Percentiles rank a stretch among this genome's conserved stretches.
Evolutionary conservation across 371 early-diverging fungal species (phyloP).

Genomic region (Mucor lusitanicus): DNA sequence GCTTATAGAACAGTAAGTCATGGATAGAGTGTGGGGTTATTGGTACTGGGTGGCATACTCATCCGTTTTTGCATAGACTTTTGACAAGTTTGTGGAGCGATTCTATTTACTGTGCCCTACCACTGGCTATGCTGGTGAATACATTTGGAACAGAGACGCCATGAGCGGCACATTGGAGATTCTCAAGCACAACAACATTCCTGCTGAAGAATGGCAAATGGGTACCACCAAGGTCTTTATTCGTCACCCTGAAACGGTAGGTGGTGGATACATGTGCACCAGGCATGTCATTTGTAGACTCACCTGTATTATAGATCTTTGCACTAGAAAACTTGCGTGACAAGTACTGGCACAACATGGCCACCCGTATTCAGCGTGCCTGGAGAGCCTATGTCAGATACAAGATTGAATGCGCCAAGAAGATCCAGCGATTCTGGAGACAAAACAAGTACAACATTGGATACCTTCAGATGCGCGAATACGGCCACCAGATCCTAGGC

Average conservation of each 20-base stretch:
- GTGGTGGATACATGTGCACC: too few relatives aligned
- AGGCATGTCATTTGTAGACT: too few relatives aligned
- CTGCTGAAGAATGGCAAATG: conserved; percentile 93
- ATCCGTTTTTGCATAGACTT: conserved; percentile 23
- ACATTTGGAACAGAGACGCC: conserved; percentile 87
- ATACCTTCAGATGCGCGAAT: conserved; percentile 89
- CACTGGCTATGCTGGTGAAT: conserved; percentile 85
- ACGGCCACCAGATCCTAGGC: conserved; percentile 89
- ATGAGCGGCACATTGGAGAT: conserved; percentile 71
- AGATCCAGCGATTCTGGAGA: conserved; percentile 85
- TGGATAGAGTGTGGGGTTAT: not conserved
- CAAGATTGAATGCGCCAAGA: conserved; percentile 72
- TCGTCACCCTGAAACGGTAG: conserved; percentile 89
- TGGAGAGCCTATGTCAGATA: conserved; percentile 82
- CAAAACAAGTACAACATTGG: conserved; percentile 89
- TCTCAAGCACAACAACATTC: conserved; percentile 84
- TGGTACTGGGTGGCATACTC: conserved; percentile 8
- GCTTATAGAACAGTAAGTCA: conserved; percentile 69
- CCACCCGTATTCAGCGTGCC: conserved; percentile 90
- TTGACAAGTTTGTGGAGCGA: conserved; percentile 50
- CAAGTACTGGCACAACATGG: conserved; percentile 96
- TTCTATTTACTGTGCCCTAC: conserved; percentile 78
- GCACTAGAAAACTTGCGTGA: conserved; percentile 92
- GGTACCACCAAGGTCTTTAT: conserved; percentile 94
- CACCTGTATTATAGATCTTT: conserved; percentile 59